phyloP scores from a whole-genome alignment of 78 protist genomes.

The Pelomyxa schiedti region DNA sequence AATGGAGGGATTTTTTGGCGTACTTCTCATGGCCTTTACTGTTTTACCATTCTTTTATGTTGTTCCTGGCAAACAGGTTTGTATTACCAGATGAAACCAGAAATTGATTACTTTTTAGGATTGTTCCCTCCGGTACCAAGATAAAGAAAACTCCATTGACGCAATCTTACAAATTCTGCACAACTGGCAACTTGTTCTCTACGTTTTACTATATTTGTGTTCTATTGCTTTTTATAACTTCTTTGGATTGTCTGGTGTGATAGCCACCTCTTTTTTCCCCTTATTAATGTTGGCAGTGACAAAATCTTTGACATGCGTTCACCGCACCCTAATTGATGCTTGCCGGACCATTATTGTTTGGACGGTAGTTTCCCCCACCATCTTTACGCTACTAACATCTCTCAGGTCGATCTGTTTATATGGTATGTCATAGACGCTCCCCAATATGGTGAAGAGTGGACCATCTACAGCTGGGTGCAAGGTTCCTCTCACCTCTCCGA shows the following conservation, averaged over 20 bases:
- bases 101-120: no score
- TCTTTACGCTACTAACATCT: no score
- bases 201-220: not conserved
- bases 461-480: not conserved
- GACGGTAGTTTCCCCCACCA: no score
- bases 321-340: conserved; percentile 4
- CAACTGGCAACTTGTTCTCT: not conserved
- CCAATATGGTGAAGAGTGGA: conserved; percentile 5
- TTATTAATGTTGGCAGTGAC: no score
- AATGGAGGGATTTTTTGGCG: not conserved
- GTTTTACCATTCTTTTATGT: not conserved
- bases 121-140: no score
- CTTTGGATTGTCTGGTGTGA: not conserved
- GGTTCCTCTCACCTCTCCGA: no score
- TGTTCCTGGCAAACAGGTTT: not conserved
- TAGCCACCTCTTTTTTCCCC: no score
- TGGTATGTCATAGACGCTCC: no score
- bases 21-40: not conserved
- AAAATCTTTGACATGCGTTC: not conserved
- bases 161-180: not conserved
- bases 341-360: conserved; percentile 8
- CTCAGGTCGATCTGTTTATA: no score
- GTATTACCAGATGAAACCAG: no score
- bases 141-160: not conserved
- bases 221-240: conserved; percentile 1